These are phyloP conservation scores for Penicillium macrosclerotiorum DNA, from an alignment of 495 filamentous ascomycete species.

Conservation along the genomic window DNA sequence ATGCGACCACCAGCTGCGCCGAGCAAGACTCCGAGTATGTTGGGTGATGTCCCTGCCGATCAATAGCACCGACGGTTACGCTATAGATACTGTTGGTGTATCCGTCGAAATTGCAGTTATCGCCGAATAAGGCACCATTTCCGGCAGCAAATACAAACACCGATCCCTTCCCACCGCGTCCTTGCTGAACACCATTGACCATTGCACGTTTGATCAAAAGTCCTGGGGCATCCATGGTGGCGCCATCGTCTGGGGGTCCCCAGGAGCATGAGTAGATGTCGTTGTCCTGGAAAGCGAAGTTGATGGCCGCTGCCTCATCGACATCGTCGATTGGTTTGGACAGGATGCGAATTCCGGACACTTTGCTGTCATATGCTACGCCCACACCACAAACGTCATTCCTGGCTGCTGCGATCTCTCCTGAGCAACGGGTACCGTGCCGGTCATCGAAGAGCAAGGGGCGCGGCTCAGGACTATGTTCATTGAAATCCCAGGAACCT, in stretches of 20 bases:
- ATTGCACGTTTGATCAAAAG: conserved; percentile 86
- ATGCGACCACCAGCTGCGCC: conserved; percentile 90
- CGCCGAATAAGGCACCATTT: conserved; percentile 81
- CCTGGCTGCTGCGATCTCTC: conserved; percentile 84
- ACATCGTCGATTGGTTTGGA: conserved; percentile 86
- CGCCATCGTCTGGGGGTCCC: conserved; percentile 92
- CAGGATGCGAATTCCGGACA: conserved; percentile 87
- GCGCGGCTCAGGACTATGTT: conserved; percentile 71
- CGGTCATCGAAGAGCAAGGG: conserved; percentile 77
- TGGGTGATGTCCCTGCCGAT: conserved; percentile 78
- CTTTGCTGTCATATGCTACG: conserved; percentile 87
- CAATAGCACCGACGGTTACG: conserved; percentile 92
- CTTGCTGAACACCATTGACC: conserved; percentile 87
- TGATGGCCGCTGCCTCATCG: conserved; percentile 89
- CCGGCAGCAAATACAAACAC: conserved; percentile 97
- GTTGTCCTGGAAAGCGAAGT: conserved; percentile 86
- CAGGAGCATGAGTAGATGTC: conserved; percentile 98
- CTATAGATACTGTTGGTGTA: conserved; percentile 99
- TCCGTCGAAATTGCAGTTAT: conserved; percentile 99
- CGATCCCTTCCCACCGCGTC: conserved; percentile 78
- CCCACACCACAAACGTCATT: conserved; percentile 96
- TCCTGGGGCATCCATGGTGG: conserved; percentile 90
- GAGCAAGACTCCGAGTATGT: conserved; percentile 96
- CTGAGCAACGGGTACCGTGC: conserved; percentile 92
- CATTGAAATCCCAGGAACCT: conserved; percentile 96